phyloP scores from a whole-genome alignment of 1,139 yeast species.

The Suhomyces ambrosiae region DNA sequence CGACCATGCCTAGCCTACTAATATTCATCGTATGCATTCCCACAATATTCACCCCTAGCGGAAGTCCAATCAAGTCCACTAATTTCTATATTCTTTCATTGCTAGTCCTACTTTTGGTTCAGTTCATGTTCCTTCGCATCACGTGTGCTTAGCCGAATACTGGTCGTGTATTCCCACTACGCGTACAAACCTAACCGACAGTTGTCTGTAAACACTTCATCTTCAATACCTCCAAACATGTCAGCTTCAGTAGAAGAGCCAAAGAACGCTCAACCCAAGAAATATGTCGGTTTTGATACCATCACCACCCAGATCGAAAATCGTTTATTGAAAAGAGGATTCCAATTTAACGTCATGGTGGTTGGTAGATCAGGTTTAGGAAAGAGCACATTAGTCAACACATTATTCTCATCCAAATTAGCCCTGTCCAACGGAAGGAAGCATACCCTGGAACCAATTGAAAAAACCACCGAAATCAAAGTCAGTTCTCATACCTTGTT shows the following conservation, averaged over 20 bases:
- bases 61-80: too few species aligned
- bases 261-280: conserved; percentile 36
- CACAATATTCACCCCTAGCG: too few species aligned
- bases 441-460: conserved; percentile 67
- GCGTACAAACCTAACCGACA: conserved; percentile 14
- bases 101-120: too few species aligned
- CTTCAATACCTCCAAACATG: conserved; percentile 10
- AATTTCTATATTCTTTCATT: too few species aligned
- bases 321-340: conserved; percentile 87
- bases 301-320: conserved; percentile 95
- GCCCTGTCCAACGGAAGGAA: conserved; percentile 74
- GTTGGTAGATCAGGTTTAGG: conserved; percentile 97
- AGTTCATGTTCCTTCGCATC: too few species aligned
- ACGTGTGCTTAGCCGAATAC: not conserved
- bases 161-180: conserved; percentile 2
- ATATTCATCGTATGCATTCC: too few species aligned
- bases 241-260: conserved; percentile 19
- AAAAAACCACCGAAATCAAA: conserved; percentile 86
- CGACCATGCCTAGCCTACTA: too few species aligned
- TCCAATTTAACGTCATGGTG: conserved; percentile 90
- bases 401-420: conserved; percentile 82
- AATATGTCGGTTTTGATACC: conserved; percentile 93
- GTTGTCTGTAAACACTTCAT: conserved; percentile 9
- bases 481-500: conserved; percentile 66
- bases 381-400: conserved; percentile 86